Evolutionary conservation across 306 rosid species (phyloP), one percentile per base, ranked within the genome.

Genomic region (Castanospermum australe): DNA sequence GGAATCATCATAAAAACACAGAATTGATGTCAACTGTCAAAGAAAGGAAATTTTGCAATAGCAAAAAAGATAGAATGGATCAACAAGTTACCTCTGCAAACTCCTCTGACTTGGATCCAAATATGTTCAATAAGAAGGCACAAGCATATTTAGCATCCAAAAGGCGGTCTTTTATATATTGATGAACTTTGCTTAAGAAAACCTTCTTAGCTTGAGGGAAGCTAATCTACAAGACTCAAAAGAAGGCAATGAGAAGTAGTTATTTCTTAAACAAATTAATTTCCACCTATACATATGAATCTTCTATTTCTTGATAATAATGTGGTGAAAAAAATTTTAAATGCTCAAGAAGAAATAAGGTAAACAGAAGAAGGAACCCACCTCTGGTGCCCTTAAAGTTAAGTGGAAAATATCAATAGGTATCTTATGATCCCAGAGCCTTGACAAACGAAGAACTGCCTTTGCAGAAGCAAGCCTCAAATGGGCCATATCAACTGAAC

Each of bases 121-220:
- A 81, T 61, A 84, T 82, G 84, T 90, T 84, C 59, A 91, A 80
- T 51, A 93, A 78, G 81, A 96, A 89, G 25, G 98, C 96, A 82
- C 98, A 91, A 10, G 91, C 86, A 76, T 93, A 96, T 93, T 96
- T 96, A 78, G 90, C 94, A 87, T 96, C 98, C 87, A 96, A 87
- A 87, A 86, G 84, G 39, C 91, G 90, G 63, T 96, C 99, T 88
- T 93, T 96, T 75, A 91, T 86, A 84, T 96, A 91, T 75, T 93
- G 99, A 79, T 90, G 88, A 83, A 92, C 88, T 84, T 96, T 96
- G 84, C 85, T 81, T 57, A 93, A 92, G 81, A 96, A 86, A 48
- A 82, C 38, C 85, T 84, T 93, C 86, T 81, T 90, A 63, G 93
- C 97, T 87, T 96, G 91, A 77, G 90, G 93, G 82, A 86, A 91